phyloP scores from a whole-genome alignment of 1,284 basidiomycete species.

The Anthracocystis setariae region DNA sequence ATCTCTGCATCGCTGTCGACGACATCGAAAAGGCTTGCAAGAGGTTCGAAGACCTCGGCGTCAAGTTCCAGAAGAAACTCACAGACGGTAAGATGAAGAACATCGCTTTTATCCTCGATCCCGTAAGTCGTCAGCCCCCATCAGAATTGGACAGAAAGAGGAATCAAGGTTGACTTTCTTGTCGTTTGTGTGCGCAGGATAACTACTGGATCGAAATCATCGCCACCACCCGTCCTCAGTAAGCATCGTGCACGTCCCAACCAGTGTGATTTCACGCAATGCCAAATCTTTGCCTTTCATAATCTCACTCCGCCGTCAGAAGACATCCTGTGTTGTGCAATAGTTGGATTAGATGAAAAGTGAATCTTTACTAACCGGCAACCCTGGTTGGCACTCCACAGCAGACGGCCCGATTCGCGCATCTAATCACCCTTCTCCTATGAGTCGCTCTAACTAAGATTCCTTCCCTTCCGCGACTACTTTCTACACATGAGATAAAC shows the following conservation, averaged over 20 bases:
- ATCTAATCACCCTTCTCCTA: too few species aligned
- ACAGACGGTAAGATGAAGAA: conserved; percentile 84
- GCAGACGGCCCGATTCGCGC: too few species aligned
- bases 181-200: conserved; percentile 17
- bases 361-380: too few species aligned
- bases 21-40: conserved; percentile 84
- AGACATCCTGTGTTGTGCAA: too few species aligned
- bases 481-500: conserved; percentile 16
- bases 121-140: conserved; percentile 63
- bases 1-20: conserved; percentile 83
- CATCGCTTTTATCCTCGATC: conserved; percentile 89
- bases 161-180: background rate
- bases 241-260: conserved; percentile 14
- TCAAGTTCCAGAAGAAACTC: conserved; percentile 87
- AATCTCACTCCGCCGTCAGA: too few species aligned
- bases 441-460: too few species aligned
- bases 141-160: too few species aligned
- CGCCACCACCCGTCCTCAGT: conserved; percentile 40
- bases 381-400: too few species aligned
- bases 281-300: too few species aligned
- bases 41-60: conserved; percentile 83
- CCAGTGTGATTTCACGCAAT: too few species aligned
- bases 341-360: too few species aligned
- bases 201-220: conserved; percentile 73
- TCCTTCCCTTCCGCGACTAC: background rate